These are phyloP conservation scores for Pholiota conissans DNA, from an alignment of 768 basidiomycete genomes.

Conservation along the genomic window DNA sequence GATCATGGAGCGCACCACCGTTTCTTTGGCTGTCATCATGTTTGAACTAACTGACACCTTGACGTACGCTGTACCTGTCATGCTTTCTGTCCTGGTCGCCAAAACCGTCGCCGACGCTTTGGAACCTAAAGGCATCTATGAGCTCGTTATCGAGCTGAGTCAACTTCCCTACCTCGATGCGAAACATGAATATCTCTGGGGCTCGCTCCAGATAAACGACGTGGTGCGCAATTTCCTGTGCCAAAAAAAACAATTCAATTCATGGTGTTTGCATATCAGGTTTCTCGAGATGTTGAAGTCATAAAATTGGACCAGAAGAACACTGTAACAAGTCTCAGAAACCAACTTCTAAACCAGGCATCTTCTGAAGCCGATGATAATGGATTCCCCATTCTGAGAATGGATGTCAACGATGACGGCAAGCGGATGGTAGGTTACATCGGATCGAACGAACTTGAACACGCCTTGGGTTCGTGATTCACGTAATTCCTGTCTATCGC, in stretches of 20 bases:
- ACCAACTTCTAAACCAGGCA: constrained; percentile 62
- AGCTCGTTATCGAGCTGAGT: constrained; percentile 90
- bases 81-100: constrained; percentile 85
- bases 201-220: constrained; percentile 68
- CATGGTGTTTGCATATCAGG: constrained; percentile 39
- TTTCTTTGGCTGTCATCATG: constrained; percentile 94
- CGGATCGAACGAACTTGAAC: constrained; percentile 90
- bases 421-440: constrained; percentile 86
- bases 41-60: constrained; percentile 93
- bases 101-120: constrained; percentile 89
- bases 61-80: constrained; percentile 89
- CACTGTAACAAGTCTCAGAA: constrained; percentile 74
- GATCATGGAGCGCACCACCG: constrained; percentile 68
- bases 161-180: constrained; percentile 92
- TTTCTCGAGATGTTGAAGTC: constrained; percentile 61
- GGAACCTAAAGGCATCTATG: constrained; percentile 95
- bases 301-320: constrained; percentile 75
- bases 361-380: constrained; percentile 67
- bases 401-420: constrained; percentile 43
- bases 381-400: constrained; percentile 84
- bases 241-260: background rate
- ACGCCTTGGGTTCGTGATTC: constrained; percentile 71
- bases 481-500: constrained; percentile 3
- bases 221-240: constrained; percentile 55
- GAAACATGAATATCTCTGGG: constrained; percentile 91